A percentile compares a stretch with the other conserved stretches of the same genome.
phyloP scores from a whole-genome alignment of 306 rosid genomes.

The Sindora glabra region DNA sequence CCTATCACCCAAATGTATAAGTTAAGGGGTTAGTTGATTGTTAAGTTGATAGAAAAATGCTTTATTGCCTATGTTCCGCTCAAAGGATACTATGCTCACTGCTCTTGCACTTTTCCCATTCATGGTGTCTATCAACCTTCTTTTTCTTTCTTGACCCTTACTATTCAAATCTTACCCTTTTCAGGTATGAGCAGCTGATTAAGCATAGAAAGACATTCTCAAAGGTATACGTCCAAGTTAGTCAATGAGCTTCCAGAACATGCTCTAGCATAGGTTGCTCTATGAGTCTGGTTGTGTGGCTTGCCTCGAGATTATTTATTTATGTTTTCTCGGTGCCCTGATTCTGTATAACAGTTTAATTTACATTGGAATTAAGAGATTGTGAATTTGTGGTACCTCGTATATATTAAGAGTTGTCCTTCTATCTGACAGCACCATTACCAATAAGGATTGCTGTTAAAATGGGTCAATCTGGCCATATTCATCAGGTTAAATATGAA shows the following conservation, averaged over 20 bases:
- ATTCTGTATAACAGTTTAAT: slow-evolving; percentile 20
- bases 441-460: too few relatives aligned
- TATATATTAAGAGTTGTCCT: too few relatives aligned
- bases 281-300: slow-evolving; percentile 18
- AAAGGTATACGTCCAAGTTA: slow-evolving; percentile 69
- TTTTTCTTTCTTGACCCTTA: background rate
- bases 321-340: background rate
- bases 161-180: background rate
- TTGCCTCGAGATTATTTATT: slow-evolving; percentile 11
- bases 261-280: slow-evolving; percentile 49
- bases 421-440: too few relatives aligned
- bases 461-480: too few relatives aligned
- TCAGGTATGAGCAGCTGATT: slow-evolving; percentile 87
- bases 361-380: slow-evolving; percentile 3
- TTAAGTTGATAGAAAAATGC: background rate
- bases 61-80: background rate
- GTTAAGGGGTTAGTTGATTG: slow-evolving; percentile 22
- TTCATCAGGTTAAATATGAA: too few relatives aligned
- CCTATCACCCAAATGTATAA: slow-evolving; percentile 81
- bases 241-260: slow-evolving; percentile 68
- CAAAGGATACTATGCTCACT: background rate
- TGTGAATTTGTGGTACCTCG: background rate
- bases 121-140: background rate
- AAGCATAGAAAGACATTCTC: slow-evolving; percentile 73
- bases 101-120: background rate